Evolutionary conservation across 176 grass and related monocot genomes (phyloP).

Genomic region (Zoysia pacifica): DNA sequence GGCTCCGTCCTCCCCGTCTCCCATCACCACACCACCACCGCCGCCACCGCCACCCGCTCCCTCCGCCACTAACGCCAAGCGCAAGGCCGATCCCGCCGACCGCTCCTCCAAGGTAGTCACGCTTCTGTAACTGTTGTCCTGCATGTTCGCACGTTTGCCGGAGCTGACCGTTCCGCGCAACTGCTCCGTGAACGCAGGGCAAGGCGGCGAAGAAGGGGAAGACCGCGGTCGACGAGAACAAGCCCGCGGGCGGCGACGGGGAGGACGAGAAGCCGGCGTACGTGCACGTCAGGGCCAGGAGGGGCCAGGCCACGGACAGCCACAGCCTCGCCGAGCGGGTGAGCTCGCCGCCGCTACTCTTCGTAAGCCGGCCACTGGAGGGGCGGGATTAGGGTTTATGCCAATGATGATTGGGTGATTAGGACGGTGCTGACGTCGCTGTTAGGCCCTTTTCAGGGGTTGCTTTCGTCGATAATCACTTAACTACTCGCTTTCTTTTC

Average conservation of each 20-base stretch:
- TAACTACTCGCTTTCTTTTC: conserved; percentile 27
- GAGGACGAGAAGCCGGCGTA: conserved; percentile 72
- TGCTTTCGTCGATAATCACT: conserved; percentile 33
- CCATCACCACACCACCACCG: neutral
- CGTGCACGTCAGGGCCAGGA: conserved; percentile 74
- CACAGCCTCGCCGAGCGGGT: conserved; percentile 89
- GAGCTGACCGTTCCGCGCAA: neutral
- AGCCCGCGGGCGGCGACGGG: conserved; percentile 31
- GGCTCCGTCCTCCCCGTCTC: conserved; percentile 32
- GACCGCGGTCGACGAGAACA: conserved; percentile 31
- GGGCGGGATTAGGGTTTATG: conserved; percentile 20
- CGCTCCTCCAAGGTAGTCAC: conserved; percentile 38
- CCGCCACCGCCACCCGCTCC: neutral
- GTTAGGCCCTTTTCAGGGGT: conserved; percentile 25
- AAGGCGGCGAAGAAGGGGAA: conserved; percentile 66
- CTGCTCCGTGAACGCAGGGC: conserved; percentile 21
- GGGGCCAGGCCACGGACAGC: conserved; percentile 84
- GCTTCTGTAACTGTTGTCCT: too few relatives aligned
- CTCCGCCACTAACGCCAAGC: conserved; percentile 37
- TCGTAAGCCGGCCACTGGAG: neutral
- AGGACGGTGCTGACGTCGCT: conserved; percentile 35
- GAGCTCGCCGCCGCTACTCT: conserved; percentile 36
- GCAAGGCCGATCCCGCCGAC: conserved; percentile 41
- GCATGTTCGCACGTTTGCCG: neutral
- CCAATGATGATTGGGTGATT: conserved; percentile 60